phyloP scores from a whole-genome alignment of 139 green algal genomes.

The Spirogloea muscicola region DNA sequence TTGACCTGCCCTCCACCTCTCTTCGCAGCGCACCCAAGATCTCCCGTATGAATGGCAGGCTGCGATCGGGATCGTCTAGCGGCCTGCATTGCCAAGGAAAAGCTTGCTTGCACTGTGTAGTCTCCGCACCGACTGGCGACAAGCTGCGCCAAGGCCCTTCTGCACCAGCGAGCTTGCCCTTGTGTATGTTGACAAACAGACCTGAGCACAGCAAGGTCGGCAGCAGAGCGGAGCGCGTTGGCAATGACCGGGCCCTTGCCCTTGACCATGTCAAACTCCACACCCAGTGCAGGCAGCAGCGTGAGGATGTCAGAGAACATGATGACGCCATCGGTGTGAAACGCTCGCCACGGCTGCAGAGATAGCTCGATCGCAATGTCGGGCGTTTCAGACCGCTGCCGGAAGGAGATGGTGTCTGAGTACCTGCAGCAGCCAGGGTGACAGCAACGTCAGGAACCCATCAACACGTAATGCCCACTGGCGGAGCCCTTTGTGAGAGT shows the following conservation, averaged over 20 bases:
- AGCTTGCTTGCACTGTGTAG: no score
- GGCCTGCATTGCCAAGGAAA: no score
- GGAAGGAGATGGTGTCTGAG: constrained; percentile 87
- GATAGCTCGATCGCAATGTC: constrained; percentile 92
- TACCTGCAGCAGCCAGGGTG: no score
- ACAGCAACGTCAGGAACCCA: no score
- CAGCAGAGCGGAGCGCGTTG: constrained; percentile 46
- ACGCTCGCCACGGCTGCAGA: constrained; percentile 91
- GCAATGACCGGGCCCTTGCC: constrained; percentile 86
- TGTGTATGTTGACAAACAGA: no score
- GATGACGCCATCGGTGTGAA: constrained; percentile 93
- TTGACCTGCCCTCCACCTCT: constrained; percentile 65
- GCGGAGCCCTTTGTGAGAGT: neutral
- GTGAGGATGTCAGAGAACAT: constrained; percentile 99
- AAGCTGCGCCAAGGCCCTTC: no score
- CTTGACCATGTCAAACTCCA: constrained; percentile 98
- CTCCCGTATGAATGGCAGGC: constrained; percentile 79
- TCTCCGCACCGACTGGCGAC: no score
- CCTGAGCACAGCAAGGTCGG: constrained; percentile 3
- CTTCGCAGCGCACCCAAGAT: constrained; percentile 75
- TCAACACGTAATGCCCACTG: neutral
- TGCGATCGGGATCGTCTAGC: constrained; percentile 72
- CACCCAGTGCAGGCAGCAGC: constrained; percentile 87
- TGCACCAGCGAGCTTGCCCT: no score
- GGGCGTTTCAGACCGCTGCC: constrained; percentile 89